Evolutionary conservation across 208 protist genomes (phyloP), one percentile per base, ranked within the genome.

Genomic region (Crithidia brevicula): DNA sequence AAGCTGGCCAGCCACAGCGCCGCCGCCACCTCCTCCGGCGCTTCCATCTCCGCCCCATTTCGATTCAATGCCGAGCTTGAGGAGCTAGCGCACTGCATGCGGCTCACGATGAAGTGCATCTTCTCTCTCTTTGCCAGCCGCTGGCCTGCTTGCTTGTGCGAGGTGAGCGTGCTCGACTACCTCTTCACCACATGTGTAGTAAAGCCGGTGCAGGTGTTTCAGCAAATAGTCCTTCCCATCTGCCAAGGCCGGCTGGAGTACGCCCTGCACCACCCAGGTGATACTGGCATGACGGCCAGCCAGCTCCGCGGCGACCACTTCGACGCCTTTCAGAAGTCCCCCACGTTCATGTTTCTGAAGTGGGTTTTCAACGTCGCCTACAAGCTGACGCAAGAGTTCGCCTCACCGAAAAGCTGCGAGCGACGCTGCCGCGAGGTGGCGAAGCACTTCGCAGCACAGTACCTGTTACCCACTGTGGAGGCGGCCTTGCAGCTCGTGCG

Each of bases 81-180:
- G 23, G 82, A 88, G 59, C 65, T 94, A 7, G 74, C 78, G 8
- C 83, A 94, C 58, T 92, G 88, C 71, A 71, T 94, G 59, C 88
- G 88, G 30, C 58, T 94, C 31, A 60, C 67, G n/a, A 49, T 86
- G 20, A 96, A 96, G 75, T 92, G 86, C 65, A 57, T 93, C 51
- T 74, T 80, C 38, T 83, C 77, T 9, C 77, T 93, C 33, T 74
- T 77, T 22, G 47, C 59, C 1, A 65, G 42, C 8, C 82, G 88
- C 36, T 93, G 78, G 79, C 91, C 91, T 49, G 74, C 40, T 20
- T 85, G 75, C 72, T 73, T 92, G 46, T 93, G 88, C 66, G 74
- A 91, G n/a, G 63, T 61, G 68, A 40, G 52, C 3, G 69, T 60
- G 15, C 79, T 94, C 50, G 72, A 84, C 60, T 63, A 63, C 38